Base-by-base conservation (phyloP, 306 rosid genomes). In the Pyrus pyrifolia region DNA sequence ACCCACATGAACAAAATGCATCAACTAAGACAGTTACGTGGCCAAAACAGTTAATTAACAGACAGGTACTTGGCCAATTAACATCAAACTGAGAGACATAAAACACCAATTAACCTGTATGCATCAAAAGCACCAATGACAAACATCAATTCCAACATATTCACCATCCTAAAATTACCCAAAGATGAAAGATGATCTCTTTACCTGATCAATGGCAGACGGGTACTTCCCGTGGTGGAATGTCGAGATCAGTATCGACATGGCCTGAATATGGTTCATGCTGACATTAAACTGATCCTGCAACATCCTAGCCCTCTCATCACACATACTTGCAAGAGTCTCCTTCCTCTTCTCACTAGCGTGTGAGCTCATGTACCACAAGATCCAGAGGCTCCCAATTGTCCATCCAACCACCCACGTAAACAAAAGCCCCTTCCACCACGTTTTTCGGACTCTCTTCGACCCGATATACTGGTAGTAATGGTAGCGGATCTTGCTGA, bases 251-350 rank as follows among this genome's bases (percentile, higher is more conserved):
- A 95, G 81, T 78, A 95, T 92, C 55, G 98, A 89, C 98, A 95
- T 95, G 70, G 97, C 97, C 71, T 95, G 98, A 68, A 95, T 91
- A 87, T 95, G 97, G 72, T 95, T 95, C 98, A 92, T 89, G 59
- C 97, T 95, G 29, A 92, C 96, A 85, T 95, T 95, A 74, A 95
- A 90, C 87, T 95, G 98, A 70, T 95, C 98, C 89, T 95, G 98
- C 68, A 95, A 78, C 96, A 95, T 92, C 78, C 98, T 89, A 31
- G 97, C 95, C 76, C 98, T 89, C 82, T 95, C 98, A 79, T 95
- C 98, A 84, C 98, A 92, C 98, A 95, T 89, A 67, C 96, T 95
- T 2, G 89, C 89, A 59, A 95, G 86, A 68, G 88, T 89, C 72
- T 92, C 97, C 76, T 89, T 95, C 82, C 98, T 90, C 95, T 90